Base-by-base conservation (phyloP, 2,329 filamentous ascomycete genomes). In the Ceratocystis ficicola region DNA sequence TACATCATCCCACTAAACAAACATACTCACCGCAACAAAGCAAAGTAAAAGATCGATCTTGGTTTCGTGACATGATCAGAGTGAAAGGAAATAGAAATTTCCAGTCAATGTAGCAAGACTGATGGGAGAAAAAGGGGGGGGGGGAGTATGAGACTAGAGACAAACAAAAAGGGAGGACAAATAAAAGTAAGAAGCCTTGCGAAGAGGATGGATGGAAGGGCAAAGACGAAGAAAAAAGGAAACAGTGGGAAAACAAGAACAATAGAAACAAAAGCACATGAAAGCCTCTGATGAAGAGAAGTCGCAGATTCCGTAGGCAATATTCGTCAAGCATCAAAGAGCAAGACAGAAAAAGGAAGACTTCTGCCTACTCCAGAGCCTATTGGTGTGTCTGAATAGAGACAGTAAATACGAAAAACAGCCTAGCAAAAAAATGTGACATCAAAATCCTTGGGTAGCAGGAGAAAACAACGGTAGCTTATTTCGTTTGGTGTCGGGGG, bases 1-100 rank as follows among this genome's bases (percentile, higher is more conserved):
- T 62, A 20, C 44, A 44, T 25, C 25, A 44, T 44, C 17, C 30
- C 17, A 62, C 20, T 32, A 44, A 62, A 59, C 12, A 62, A 60
- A 62, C 60, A 20, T 59, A 59, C 55, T 32, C 55, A 59, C 55
- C 25, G 55, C 28, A 59, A 32, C 30, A 59, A 59, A 59, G 28
- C 28, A 59, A 59, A 4, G n/a, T 17, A 59, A 41, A 30, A 10
- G 55, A 59, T 59, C 55, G 7, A 59, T 41, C 10, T 41, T 41
- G 36, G 25, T 59, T 30, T 36, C 28, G 55, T 32, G 55, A 59
- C 25, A n/a, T 36, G 3, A 12, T 59, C 55, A 20, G n/a, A 20
- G 28, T 41, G 36, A 8, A 22, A 30, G 12, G 32, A 59, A 32
- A 59, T 28, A 59, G n/a, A 10, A 59, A 59, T 30, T 59, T 59